Conservation (phyloP, 441 rosid species). For the Erysimum pusillum region DNA sequence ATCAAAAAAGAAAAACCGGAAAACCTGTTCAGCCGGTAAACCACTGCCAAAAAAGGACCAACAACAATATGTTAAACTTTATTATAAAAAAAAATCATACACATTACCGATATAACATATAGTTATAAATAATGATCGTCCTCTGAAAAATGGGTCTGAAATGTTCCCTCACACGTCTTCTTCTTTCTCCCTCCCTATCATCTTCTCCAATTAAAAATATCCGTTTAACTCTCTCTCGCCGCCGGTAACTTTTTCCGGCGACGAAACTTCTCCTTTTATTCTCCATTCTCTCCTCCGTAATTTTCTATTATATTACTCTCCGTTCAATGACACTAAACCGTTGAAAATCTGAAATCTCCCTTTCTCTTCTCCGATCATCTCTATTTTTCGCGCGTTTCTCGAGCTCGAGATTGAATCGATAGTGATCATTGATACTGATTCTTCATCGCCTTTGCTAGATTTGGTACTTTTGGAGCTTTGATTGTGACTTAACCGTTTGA, state of each 20-base stretch:
- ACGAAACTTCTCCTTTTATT: not conserved
- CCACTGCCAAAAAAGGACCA: slow-evolving; percentile 45
- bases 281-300: not conserved
- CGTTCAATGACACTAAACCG: slow-evolving; percentile 38
- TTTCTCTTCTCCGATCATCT: slow-evolving; percentile 33
- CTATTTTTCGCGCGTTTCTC: not conserved
- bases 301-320: not conserved
- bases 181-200: slow-evolving; percentile 23
- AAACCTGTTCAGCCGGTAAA: slow-evolving; percentile 58
- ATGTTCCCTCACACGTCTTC: slow-evolving; percentile 62
- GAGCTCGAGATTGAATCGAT: not conserved
- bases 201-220: slow-evolving; percentile 17
- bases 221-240: slow-evolving; percentile 34
- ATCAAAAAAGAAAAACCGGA: slow-evolving; percentile 26
- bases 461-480: not conserved
- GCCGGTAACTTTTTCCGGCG: slow-evolving; percentile 47
- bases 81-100: not conserved
- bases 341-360: not conserved
- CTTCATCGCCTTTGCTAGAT: slow-evolving; percentile 26
- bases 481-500: not conserved
- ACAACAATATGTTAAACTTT: slow-evolving; percentile 28
- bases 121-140: slow-evolving; percentile 50
- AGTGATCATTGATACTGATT: slow-evolving; percentile 33
- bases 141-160: slow-evolving; percentile 49
- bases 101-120: not conserved